phyloP scores from a whole-genome alignment of 495 filamentous ascomycete species.

The Lasiosphaeria ovina region DNA sequence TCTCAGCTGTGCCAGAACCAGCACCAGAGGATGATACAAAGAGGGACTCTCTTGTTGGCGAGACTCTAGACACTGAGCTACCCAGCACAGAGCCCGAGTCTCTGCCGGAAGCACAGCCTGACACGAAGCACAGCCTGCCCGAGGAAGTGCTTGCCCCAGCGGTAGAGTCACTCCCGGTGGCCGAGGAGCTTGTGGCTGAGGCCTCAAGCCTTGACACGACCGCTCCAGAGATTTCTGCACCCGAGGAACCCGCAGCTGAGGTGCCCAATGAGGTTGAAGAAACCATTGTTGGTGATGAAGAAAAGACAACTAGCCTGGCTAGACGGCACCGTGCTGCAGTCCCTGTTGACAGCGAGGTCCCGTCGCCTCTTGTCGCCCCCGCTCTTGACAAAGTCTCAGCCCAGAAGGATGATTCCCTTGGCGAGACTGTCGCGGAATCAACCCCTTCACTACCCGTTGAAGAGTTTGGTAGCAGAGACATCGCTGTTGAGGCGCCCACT shows the following conservation, averaged over 20 bases:
- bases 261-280: neutral
- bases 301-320: neutral
- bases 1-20: neutral
- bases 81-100: conserved; percentile 8
- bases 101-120: conserved; percentile 6
- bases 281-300: neutral
- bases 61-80: conserved; percentile 8
- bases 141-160: conserved; percentile 6
- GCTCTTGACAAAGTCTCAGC: neutral
- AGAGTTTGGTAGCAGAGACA: neutral
- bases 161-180: neutral
- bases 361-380: neutral
- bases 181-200: neutral
- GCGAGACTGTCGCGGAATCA: neutral
- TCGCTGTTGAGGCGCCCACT: neutral
- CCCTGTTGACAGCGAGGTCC: neutral
- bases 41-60: neutral
- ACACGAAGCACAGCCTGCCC: conserved; percentile 1
- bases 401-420: neutral
- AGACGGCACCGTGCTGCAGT: no score
- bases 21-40: neutral
- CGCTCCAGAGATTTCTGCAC: conserved; percentile 4
- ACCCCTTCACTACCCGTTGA: neutral
- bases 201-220: neutral
- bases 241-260: conserved; percentile 12